phyloP scores from a whole-genome alignment of 495 filamentous ascomycete genomes.

The Penicillium bialowiezense region DNA sequence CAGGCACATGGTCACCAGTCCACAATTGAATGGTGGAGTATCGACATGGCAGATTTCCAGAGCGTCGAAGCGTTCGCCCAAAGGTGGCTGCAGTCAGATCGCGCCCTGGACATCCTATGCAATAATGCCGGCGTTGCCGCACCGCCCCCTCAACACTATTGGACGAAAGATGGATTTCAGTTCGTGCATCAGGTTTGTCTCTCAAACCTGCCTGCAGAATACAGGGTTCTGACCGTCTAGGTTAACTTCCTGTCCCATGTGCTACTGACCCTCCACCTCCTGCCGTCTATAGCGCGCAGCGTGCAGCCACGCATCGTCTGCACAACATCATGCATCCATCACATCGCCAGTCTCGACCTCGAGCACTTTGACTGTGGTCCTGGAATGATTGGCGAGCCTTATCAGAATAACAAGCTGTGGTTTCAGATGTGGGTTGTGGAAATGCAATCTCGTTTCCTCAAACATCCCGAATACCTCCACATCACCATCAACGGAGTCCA shows the following conservation, averaged over 20 bases:
- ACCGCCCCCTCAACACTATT: neutral
- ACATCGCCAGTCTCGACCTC: constrained; percentile 13
- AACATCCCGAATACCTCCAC: constrained; percentile 16
- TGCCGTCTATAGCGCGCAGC: constrained; percentile 18
- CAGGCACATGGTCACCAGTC: constrained; percentile 17
- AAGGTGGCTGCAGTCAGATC: constrained; percentile 16
- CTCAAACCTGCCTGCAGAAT: no score
- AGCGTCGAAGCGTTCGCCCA: constrained; percentile 43
- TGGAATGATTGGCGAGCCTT: constrained; percentile 4
- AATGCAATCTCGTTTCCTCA: constrained; percentile 17
- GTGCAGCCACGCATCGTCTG: constrained; percentile 22
- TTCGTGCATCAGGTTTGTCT: constrained; percentile 19
- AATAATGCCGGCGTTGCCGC: constrained; percentile 25
- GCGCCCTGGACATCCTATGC: constrained; percentile 22
- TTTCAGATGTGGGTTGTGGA: constrained; percentile 25
- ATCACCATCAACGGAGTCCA: constrained; percentile 27
- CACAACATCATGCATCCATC: constrained; percentile 24
- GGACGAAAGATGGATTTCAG: constrained; percentile 26
- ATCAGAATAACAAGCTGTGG: constrained; percentile 25
- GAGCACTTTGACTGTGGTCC: constrained; percentile 8
- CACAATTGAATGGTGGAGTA: constrained; percentile 44
- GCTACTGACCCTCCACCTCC: constrained; percentile 20
- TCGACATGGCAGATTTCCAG: constrained; percentile 48
- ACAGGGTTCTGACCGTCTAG: neutral
- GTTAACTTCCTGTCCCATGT: constrained; percentile 26